Evolutionary conservation across 441 rosid species (phyloP), one percentile per base, ranked within the genome.

Genomic region (Populus hybrid): DNA sequence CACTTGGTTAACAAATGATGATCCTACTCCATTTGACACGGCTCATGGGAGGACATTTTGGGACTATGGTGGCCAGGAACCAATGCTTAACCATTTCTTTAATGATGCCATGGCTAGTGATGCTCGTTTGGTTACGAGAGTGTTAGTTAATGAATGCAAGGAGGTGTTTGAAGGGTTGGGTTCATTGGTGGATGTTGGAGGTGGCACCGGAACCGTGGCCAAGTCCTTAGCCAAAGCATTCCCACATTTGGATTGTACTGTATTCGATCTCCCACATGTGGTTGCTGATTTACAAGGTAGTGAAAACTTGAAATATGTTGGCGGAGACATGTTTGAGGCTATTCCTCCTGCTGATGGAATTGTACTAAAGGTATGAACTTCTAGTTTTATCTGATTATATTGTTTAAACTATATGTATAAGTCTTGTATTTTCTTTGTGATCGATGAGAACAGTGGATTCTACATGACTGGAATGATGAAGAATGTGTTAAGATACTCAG

Each of bases 241-340:
- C 24, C 85, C 81, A 1, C 20, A 78, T 28, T 40, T 86, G 78
- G 80, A 80, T 16, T 78, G 80, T 59, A 76, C 64, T 6, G 85
- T 73, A 3, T 66, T 81, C 8, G 85, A 86, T 78, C 85, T 9
- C 32, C 32, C 32, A 30, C 32, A 30, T 30, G 32, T 30, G 32
- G 32, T 30, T 3, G 32, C 32, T 30, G 75, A 71, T 18, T 23
- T 77, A 46, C 35, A 81, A 38, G 80, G 67, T 1, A 65, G 54
- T 8, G 65, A 21, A 20, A 83, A 81, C 69, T 67, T 83, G 57
- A 86, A 81, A n/a, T 81, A 36, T 38, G 63, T 75, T 6, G 85
- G 73, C 5, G 86, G 86, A 8, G 86, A 84, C 79, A 81, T 86
- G 86, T 83, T 86, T 54, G 77, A 78, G 38, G 83, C 61, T 9